Base-by-base conservation (phyloP, 2,329 filamentous ascomycete genomes). In the Gyromitra esculenta region DNA sequence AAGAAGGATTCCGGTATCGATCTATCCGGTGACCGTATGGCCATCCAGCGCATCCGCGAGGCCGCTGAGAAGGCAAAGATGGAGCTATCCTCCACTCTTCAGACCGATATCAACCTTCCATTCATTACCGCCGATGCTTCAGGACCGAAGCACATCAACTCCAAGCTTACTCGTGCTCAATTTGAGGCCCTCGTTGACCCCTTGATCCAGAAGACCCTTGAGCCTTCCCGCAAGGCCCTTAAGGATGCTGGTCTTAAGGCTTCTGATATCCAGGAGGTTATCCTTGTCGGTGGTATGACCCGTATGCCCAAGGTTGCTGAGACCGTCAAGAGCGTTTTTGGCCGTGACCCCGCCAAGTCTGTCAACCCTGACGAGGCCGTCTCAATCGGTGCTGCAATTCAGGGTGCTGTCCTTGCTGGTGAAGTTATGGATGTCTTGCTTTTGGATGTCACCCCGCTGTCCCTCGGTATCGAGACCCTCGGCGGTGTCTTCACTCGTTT, bases 11-110 rank as follows among this genome's bases (percentile, higher is more conserved):
- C 93, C 79, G 91, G 92, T 79, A 92, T 97, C 80, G 95, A 98
- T 84, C 90, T 98, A 81, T 92, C 93, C 76, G 87, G 86, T 83
- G 95, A 98, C 87, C 94, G 95, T 85, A 97, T 97, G 94, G 95
- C 95, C 82, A 97, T 98, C 83, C 95, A 97, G 89, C 91, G 95
- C 90, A 97, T 98, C 85, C 94, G 95, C 87, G 95, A 97, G 88
- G 95, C 94, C 81, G 94, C 94, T 81, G 95, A 98, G 89, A 97
- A 97, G 91, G 95, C 95, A 84, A 98, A 98, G 93, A 97, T 97
- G 83, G 95, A 97, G 87, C 88, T 98, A 81, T 98, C 95, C 11
- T 97, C 94, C 43, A 94, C 94, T 75, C 89, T 94, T 81, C 93
- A 97, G 85, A 98, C 95, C 81, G 95, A 97, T 83, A 97, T 98